Conservation (phyloP, 1,284 basidiomycete species). For the Afroboletus lepidellus region DNA sequence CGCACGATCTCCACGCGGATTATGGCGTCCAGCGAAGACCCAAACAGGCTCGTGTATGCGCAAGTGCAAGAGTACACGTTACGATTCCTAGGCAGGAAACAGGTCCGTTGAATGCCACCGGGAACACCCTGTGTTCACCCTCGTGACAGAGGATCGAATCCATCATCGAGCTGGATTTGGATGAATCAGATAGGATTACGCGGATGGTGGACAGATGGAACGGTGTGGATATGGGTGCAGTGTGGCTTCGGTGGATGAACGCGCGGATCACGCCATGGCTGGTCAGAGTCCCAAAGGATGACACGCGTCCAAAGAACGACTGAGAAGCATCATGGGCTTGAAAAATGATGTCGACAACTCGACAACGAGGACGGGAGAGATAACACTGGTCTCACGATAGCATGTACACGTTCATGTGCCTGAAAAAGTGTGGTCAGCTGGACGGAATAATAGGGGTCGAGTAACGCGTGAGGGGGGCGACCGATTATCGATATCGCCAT, state of each 20-base stretch:
- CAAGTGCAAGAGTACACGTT: slow-evolving; percentile 21
- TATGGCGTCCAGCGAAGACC: slow-evolving; percentile 53
- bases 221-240: slow-evolving; percentile 52
- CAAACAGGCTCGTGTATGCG: slow-evolving; percentile 45
- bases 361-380: not conserved
- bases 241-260: slow-evolving; percentile 35
- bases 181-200: slow-evolving; percentile 42
- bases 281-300: slow-evolving; percentile 38
- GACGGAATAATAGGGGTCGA: not conserved
- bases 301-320: not conserved
- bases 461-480: no score
- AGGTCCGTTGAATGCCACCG: slow-evolving; percentile 36
- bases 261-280: slow-evolving; percentile 32
- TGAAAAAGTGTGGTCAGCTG: not conserved
- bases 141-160: slow-evolving; percentile 47
- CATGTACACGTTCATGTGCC: not conserved
- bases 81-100: not conserved
- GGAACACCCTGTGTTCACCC: not conserved
- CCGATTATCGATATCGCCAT: slow-evolving; percentile 3
- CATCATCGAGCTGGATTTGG: slow-evolving; percentile 61
- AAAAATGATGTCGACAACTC: not conserved
- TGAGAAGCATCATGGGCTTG: not conserved
- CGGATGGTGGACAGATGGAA: slow-evolving; percentile 43
- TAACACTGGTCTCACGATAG: no score
- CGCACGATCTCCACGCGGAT: slow-evolving; percentile 51